These are phyloP conservation scores for Bipolaris oryzae DNA, from an alignment of 2,329 filamentous ascomycete genomes.

Conservation along the genomic window DNA sequence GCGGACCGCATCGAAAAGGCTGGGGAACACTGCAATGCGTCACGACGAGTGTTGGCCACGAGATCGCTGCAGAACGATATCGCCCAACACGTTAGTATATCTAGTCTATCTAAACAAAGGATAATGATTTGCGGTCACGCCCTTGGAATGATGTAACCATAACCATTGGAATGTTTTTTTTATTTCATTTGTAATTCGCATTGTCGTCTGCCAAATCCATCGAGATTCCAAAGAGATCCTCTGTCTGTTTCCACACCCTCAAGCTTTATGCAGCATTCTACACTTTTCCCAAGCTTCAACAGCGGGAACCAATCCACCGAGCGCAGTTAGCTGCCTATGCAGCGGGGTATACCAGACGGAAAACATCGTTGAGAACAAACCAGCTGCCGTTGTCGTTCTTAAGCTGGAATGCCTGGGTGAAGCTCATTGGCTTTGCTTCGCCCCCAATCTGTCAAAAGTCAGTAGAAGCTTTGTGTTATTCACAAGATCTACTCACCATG, in stretches of 20 bases:
- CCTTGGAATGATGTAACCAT: background rate
- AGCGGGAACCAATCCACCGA: background rate
- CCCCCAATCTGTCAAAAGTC: slow-evolving; percentile 73
- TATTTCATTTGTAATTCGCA: slow-evolving; percentile 9
- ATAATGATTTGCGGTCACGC: background rate
- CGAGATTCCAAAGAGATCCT: slow-evolving; percentile 11
- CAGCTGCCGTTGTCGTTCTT: slow-evolving; percentile 71
- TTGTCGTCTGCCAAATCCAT: slow-evolving; percentile 23
- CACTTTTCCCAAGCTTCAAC: background rate
- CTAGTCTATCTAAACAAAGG: background rate
- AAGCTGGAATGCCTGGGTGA: slow-evolving; percentile 88
- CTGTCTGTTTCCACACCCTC: slow-evolving; percentile 12
- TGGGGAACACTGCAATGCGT: slow-evolving; percentile 11
- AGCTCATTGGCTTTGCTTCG: slow-evolving; percentile 85
- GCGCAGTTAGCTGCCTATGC: slow-evolving; percentile 29
- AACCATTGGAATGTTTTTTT: slow-evolving; percentile 1
- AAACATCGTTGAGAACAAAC: slow-evolving; percentile 93
- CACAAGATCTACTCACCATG: slow-evolving; percentile 62
- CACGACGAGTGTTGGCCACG: background rate
- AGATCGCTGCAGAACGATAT: background rate
- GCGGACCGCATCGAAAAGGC: slow-evolving; percentile 14
- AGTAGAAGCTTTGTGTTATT: slow-evolving; percentile 5
- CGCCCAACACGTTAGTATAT: background rate
- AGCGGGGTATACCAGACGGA: slow-evolving; percentile 78
- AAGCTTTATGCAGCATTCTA: background rate